phyloP scores from a whole-genome alignment of 768 basidiomycete species.

The Mycena venus region DNA sequence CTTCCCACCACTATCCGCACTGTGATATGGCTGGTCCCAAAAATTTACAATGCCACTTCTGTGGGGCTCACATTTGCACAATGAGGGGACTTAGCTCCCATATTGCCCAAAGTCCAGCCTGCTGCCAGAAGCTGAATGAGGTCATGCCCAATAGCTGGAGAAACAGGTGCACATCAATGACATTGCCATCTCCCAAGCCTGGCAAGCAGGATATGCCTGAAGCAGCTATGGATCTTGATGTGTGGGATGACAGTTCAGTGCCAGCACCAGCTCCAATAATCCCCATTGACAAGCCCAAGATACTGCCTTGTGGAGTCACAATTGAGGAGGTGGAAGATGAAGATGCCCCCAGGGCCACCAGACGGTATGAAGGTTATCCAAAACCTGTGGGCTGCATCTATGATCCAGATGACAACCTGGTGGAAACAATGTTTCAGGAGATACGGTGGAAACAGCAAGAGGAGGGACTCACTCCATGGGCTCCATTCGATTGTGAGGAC shows the following conservation, averaged over 20 bases:
- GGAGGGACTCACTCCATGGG: neutral
- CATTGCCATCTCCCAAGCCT: neutral
- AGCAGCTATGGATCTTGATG: conserved; percentile 5
- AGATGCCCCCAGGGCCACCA: conserved; percentile 10
- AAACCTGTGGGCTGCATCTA: neutral
- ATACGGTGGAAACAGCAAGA: conserved; percentile 2
- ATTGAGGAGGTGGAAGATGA: conserved; percentile 23
- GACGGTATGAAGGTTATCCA: conserved; percentile 17
- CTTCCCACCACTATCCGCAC: too few species aligned
- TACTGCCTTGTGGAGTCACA: neutral
- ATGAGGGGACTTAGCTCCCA: neutral
- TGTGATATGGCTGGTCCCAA: too few species aligned
- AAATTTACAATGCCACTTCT: neutral
- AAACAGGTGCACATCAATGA: neutral
- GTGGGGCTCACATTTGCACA: neutral
- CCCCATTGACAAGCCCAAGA: neutral
- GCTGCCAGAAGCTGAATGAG: neutral
- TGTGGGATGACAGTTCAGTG: neutral
- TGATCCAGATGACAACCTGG: neutral
- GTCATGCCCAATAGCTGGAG: neutral
- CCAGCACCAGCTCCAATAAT: neutral
- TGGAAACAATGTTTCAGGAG: conserved; percentile 12
- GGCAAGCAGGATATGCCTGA: too few species aligned
- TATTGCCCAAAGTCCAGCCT: conserved; percentile 4
- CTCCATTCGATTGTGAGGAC: conserved; percentile 17